phyloP scores from a whole-genome alignment of 192 early-diverging fungal genomes.

The Umbelopsis ramanniana region DNA sequence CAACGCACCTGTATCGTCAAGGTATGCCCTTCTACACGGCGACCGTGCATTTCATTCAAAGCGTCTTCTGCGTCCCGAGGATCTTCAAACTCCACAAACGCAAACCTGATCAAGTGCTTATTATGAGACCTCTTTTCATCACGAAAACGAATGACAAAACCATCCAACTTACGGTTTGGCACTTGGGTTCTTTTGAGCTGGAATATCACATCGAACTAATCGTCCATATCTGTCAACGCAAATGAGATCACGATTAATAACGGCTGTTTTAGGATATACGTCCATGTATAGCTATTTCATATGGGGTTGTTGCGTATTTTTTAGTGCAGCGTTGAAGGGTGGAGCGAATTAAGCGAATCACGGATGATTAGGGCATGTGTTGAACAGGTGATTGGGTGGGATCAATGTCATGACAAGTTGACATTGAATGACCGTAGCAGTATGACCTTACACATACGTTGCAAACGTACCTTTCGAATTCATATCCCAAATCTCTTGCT shows the following conservation, averaged over 20 bases:
- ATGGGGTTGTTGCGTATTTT: no score
- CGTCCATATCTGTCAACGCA: slow-evolving; percentile 72
- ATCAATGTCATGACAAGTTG: no score
- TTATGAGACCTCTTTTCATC: background rate
- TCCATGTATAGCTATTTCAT: no score
- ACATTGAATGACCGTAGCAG: no score
- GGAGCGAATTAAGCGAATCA: no score
- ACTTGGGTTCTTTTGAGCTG: slow-evolving; percentile 64
- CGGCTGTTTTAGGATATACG: no score
- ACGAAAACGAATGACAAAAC: background rate
- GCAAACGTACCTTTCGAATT: slow-evolving; percentile 84
- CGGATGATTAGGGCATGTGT: no score
- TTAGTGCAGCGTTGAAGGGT: no score
- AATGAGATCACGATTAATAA: background rate
- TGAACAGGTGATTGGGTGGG: no score
- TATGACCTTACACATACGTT: no score
- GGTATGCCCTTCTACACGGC: slow-evolving; percentile 77
- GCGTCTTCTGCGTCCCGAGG: slow-evolving; percentile 90
- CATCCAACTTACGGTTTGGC: slow-evolving; percentile 69
- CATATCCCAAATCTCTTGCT: slow-evolving; percentile 92
- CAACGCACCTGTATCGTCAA: slow-evolving; percentile 77
- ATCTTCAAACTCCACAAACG: slow-evolving; percentile 96
- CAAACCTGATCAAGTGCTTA: slow-evolving; percentile 63
- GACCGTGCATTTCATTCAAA: slow-evolving; percentile 90
- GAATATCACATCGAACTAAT: slow-evolving; percentile 88